phyloP scores from a whole-genome alignment of 2,329 filamentous ascomycete species.

The Diaporthe sp. region DNA sequence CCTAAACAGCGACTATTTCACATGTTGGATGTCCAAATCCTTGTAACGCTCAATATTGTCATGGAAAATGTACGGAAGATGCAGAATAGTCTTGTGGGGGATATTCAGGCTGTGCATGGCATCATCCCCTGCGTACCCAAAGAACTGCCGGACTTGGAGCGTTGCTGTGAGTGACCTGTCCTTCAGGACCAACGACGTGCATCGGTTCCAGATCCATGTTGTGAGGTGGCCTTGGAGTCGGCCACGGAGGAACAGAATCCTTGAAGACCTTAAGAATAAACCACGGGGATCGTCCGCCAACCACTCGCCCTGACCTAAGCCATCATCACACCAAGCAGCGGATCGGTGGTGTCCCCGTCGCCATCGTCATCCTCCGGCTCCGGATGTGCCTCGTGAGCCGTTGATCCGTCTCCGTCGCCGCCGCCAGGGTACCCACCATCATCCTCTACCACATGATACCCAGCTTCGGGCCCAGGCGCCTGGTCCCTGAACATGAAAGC shows the following conservation, averaged over 20 bases:
- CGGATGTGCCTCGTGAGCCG: too few relatives aligned
- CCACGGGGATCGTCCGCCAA: not conserved
- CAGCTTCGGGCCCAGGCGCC: slow-evolving; percentile 29
- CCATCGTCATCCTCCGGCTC: not conserved
- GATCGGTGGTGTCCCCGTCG: not conserved
- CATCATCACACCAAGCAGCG: not conserved
- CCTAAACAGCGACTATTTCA: too few relatives aligned
- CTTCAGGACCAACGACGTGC: not conserved
- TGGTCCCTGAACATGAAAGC: slow-evolving; percentile 45
- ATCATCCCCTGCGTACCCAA: not conserved
- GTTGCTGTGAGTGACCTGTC: not conserved
- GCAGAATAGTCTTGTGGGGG: not conserved
- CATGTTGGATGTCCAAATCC: too few relatives aligned
- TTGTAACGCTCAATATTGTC: not conserved
- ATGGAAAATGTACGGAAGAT: not conserved
- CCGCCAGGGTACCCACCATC: not conserved
- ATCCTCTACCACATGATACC: not conserved
- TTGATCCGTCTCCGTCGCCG: not conserved
- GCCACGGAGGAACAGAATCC: too few relatives aligned
- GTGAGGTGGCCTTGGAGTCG: too few relatives aligned
- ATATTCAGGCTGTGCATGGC: not conserved
- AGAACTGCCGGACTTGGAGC: too few relatives aligned
- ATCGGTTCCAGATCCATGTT: too few relatives aligned
- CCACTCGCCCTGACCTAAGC: not conserved
- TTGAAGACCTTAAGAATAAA: not conserved